Percentiles rank a stretch among this genome's conserved stretches.
phyloP scores from a whole-genome alignment of 78 protist species.

The Cavenderia fasciculata region DNA sequence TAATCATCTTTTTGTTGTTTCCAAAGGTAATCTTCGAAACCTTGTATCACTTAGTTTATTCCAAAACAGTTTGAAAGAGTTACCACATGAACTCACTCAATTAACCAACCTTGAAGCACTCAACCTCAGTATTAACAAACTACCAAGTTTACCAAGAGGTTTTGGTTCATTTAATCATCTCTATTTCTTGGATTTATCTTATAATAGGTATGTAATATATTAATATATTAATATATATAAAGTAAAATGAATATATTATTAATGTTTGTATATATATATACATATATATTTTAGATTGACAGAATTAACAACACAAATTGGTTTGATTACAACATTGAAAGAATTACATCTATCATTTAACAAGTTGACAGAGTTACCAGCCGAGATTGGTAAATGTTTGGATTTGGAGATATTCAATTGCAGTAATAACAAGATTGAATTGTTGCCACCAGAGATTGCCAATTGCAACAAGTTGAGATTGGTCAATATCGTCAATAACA shows the following conservation, averaged over 20 bases:
- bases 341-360: slow-evolving; percentile 71
- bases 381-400: slow-evolving; percentile 29
- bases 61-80: slow-evolving; percentile 48
- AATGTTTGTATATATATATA: background rate
- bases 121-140: slow-evolving; percentile 62
- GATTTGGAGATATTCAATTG: slow-evolving; percentile 42
- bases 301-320: slow-evolving; percentile 76
- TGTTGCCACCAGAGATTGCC: slow-evolving; percentile 24
- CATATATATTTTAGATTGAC: slow-evolving; percentile 4
- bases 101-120: slow-evolving; percentile 38
- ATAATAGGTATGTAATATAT: slow-evolving; percentile 31
- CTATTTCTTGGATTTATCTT: slow-evolving; percentile 60
- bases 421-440: slow-evolving; percentile 15
- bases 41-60: slow-evolving; percentile 51
- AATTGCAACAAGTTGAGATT: slow-evolving; percentile 16
- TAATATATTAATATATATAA: background rate
- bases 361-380: slow-evolving; percentile 59
- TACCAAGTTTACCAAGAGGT: slow-evolving; percentile 75
- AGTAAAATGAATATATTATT: background rate
- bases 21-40: slow-evolving; percentile 20
- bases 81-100: slow-evolving; percentile 72
- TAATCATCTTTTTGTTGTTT: background rate
- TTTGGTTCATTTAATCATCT: slow-evolving; percentile 78
- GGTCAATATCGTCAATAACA: slow-evolving; percentile 35
- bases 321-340: slow-evolving; percentile 63